These are phyloP conservation scores for Magnaporthales sp. DNA, from an alignment of 2,329 filamentous ascomycete species.

Conservation along the genomic window DNA sequence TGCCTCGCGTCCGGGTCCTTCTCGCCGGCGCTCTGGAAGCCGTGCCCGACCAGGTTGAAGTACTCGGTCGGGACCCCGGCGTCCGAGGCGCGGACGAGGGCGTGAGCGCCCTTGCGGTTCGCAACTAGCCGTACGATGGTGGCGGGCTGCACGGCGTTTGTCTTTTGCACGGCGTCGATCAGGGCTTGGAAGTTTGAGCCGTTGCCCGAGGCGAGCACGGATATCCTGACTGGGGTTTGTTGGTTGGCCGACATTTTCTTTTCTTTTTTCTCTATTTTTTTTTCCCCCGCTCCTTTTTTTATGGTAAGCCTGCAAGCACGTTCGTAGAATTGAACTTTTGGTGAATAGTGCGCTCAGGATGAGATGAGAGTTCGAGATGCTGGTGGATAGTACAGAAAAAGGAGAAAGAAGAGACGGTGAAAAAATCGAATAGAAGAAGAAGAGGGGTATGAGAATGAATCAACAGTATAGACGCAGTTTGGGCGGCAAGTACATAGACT, in stretches of 20 bases:
- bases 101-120: slow-evolving; percentile 39
- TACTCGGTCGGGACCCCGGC: slow-evolving; percentile 64
- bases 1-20: slow-evolving; percentile 44
- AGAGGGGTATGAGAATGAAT: not conserved
- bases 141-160: slow-evolving; percentile 26
- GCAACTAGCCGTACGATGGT: slow-evolving; percentile 37
- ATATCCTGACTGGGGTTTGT: slow-evolving; percentile 32
- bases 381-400: not conserved
- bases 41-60: slow-evolving; percentile 73
- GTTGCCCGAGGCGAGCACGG: slow-evolving; percentile 64
- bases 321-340: not conserved
- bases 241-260: not conserved
- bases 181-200: slow-evolving; percentile 76
- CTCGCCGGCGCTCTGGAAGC: slow-evolving; percentile 49
- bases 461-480: not conserved
- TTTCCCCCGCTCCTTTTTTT: not conserved
- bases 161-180: slow-evolving; percentile 34
- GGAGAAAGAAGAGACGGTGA: not conserved
- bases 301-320: no score
- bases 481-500: not conserved
- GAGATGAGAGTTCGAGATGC: not conserved
- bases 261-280: not conserved
- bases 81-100: slow-evolving; percentile 30
- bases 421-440: not conserved
- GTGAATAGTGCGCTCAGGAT: not conserved